phyloP scores from a whole-genome alignment of 2,329 filamentous ascomycete genomes.

The Curvularia verruculosa region DNA sequence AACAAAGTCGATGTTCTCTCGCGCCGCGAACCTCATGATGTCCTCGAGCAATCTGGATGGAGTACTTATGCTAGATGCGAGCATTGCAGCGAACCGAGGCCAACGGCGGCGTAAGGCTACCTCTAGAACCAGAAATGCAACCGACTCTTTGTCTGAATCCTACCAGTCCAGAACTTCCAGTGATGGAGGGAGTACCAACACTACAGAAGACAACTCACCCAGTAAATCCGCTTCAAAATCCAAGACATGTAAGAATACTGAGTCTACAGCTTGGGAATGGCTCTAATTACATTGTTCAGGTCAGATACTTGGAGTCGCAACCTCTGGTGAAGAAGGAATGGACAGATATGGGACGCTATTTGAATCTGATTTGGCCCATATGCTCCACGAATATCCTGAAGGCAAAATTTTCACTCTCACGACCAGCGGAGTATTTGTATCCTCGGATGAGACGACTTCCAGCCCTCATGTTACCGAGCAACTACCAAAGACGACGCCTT shows the following conservation, averaged over 20 bases:
- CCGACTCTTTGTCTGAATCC: conserved; percentile 14
- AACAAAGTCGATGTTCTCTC: conserved; percentile 41
- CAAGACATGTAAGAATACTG: conserved; percentile 21
- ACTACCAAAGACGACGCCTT: not conserved
- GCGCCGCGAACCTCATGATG: conserved; percentile 43
- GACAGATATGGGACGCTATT: conserved; percentile 18
- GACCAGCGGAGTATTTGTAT: conserved; percentile 21
- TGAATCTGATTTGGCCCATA: conserved; percentile 28
- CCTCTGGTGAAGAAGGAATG: conserved; percentile 7
- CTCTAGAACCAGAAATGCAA: conserved; percentile 5
- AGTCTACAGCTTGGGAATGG: not conserved
- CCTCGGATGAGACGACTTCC: conserved; percentile 26
- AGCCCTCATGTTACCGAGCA: conserved; percentile 7
- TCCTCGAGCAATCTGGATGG: conserved; percentile 43
- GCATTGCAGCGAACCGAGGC: conserved; percentile 31
- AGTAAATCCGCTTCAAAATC: conserved; percentile 7
- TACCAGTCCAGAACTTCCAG: conserved; percentile 24
- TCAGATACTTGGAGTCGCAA: conserved; percentile 35
- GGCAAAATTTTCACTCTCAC: conserved; percentile 38
- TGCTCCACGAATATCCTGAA: conserved; percentile 32
- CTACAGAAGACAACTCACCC: not conserved
- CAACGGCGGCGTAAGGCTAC: conserved; percentile 16
- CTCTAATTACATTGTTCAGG: not conserved
- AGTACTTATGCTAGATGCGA: conserved; percentile 45
- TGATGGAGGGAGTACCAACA: conserved; percentile 19